Base-by-base conservation (phyloP, 2,329 filamentous ascomycete species). In the Lachnellula occidentalis region DNA sequence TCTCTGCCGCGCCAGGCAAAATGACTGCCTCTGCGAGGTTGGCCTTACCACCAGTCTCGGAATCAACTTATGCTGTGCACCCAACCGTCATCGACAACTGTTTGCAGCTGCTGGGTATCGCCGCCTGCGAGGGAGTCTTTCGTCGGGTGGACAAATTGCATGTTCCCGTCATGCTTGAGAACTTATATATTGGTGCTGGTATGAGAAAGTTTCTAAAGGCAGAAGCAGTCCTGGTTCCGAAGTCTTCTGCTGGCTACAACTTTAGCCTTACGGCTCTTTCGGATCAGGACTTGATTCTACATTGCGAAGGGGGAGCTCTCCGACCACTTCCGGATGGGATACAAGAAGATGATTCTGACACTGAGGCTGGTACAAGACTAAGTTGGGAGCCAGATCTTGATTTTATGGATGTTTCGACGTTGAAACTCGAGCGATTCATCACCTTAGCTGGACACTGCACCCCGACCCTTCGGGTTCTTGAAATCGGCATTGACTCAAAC, bases 401-500 rank as follows among this genome's bases (percentile, higher is more conserved):
- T 11, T 45, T 45, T 21, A n/a, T 67, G 63, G 39, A 51, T 27
- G 17, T 45, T 9, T 34, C 34, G 34, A 34, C 34, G 34, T 34
- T 14, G 34, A 34, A 34, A 34, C 34, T 34, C 14, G 7, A 14
- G 14, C 34, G 34, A 34, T 6, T 34, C 14, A 6, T 7, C 34
- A 14, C 6, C 6, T 7, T 6, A 6, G 34, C 34, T 14, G 58
- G 39, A 19, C 59, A 64, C 42, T 54, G 55, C 19, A 49, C 62
- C 14, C 61, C 63, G 4, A 47, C 55, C 4, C 41, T 64, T 24
- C 48, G 55, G 21, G 54, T 66, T 41, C 58, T 67, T 3, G 62
- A 67, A 46, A 57, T 65, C 24, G 59, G 60, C 11, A 60, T 58
- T 19, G 63, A 62, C 27, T 64, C 62, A 3, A 61, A 58, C 24